Evolutionary conservation across 805 yeast genomes (phyloP).

Genomic region (Barnettozyma sp.): DNA sequence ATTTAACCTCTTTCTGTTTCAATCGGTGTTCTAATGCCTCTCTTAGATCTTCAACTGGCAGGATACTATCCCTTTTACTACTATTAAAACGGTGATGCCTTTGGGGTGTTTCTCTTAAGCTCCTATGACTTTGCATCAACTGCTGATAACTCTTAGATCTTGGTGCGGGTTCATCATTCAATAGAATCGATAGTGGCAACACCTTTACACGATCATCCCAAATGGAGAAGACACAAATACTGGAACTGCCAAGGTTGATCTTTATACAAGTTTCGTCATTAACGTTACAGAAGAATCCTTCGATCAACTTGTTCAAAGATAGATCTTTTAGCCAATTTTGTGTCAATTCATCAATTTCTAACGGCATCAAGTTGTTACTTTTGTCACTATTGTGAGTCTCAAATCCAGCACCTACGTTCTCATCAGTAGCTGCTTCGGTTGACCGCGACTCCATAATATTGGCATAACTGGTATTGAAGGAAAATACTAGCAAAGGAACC

Average conservation of each 20-base stretch:
- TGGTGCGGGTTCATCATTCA: slow-evolving; percentile 7
- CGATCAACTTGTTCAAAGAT: slow-evolving; percentile 29
- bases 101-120: slow-evolving; percentile 4
- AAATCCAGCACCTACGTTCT: slow-evolving; percentile 4
- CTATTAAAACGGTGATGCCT: too few relatives aligned
- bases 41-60: slow-evolving; percentile 14
- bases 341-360: slow-evolving; percentile 35
- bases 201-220: slow-evolving; percentile 11
- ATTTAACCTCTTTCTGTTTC: slow-evolving; percentile 15
- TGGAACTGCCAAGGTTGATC: slow-evolving; percentile 28
- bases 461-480: too few relatives aligned
- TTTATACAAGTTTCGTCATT: slow-evolving; percentile 31
- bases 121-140: background rate
- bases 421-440: too few relatives aligned
- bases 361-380: too few relatives aligned
- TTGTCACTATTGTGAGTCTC: too few relatives aligned
- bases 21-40: slow-evolving; percentile 15
- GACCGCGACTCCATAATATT: too few relatives aligned
- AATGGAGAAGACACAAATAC: slow-evolving; percentile 26
- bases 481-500: slow-evolving; percentile 33
- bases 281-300: slow-evolving; percentile 39
- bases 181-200: slow-evolving; percentile 11
- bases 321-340: slow-evolving; percentile 32
- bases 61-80: background rate
- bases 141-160: slow-evolving; percentile 18